Evolutionary conservation across 805 yeast genomes (phyloP).

Genomic region (Cyberlindnera meyerae): DNA sequence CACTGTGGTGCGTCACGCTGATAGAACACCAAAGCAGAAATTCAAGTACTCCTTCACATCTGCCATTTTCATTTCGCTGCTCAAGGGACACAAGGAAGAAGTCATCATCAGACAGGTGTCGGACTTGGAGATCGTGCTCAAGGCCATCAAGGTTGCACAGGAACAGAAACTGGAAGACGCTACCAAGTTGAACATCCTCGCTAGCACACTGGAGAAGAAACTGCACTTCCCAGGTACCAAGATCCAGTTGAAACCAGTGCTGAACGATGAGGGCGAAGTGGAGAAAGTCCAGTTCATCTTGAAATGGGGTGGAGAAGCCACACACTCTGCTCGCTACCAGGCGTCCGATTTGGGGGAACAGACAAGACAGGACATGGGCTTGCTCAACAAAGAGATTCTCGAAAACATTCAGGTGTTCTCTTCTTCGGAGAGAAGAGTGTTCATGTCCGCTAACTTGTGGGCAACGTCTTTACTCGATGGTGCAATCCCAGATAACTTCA

Average conservation of each 20-base stretch:
- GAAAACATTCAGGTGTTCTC: slow-evolving; percentile 84
- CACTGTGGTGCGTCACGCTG: slow-evolving; percentile 92
- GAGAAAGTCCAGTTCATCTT: slow-evolving; percentile 94
- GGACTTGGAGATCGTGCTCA: slow-evolving; percentile 79
- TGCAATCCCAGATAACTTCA: slow-evolving; percentile 68
- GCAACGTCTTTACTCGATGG: slow-evolving; percentile 62
- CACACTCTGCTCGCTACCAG: slow-evolving; percentile 94
- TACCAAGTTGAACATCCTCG: slow-evolving; percentile 67
- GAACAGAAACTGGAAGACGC: slow-evolving; percentile 76
- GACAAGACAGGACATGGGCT: slow-evolving; percentile 82
- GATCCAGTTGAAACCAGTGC: slow-evolving; percentile 87
- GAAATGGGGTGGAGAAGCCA: slow-evolving; percentile 99
- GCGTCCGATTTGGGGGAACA: slow-evolving; percentile 95
- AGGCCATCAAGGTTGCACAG: slow-evolving; percentile 78
- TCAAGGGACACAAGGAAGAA: slow-evolving; percentile 94
- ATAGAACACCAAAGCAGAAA: slow-evolving; percentile 97
- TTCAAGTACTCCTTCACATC: slow-evolving; percentile 92
- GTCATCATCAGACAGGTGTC: slow-evolving; percentile 89
- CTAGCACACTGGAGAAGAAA: slow-evolving; percentile 83
- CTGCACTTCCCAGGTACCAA: slow-evolving; percentile 93
- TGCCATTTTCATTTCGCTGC: slow-evolving; percentile 74
- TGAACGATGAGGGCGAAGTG: slow-evolving; percentile 62
- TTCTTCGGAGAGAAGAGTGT: slow-evolving; percentile 91
- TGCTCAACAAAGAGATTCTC: slow-evolving; percentile 78
- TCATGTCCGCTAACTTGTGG: slow-evolving; percentile 87